Base-by-base conservation (phyloP, 164 flowering plant species). In the Vitis rupestris region DNA sequence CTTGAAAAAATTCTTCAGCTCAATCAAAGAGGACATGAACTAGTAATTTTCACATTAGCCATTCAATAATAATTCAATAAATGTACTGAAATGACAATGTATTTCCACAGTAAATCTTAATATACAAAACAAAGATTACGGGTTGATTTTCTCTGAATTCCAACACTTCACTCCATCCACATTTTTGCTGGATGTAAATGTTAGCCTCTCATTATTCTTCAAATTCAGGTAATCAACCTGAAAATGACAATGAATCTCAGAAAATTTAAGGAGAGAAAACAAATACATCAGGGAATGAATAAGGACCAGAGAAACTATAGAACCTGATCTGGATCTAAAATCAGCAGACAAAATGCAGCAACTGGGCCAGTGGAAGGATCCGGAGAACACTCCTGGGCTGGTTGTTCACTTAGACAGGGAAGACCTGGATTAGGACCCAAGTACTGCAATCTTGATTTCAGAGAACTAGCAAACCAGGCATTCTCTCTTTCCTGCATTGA, bases 141-240 rank as follows among this genome's bases (percentile, higher is more conserved):
- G 90, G 64, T 87, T 87, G 65, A 89, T 70, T 72, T 64, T 81
- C 80, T 90, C 86, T 12, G 82, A 68, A 70, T 53, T 73, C 97
- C 98, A 94, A 55, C 59, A 61, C 56, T 81, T 83, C 37, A 59
- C 80, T 23, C 84, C 89, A 71, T 73, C 74, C 29, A 9, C 73
- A 78, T 62, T 75, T 70, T 53, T 64, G 37, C 51, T 66, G 23
- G 81, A 77, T 61, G 67, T 79, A 72, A 80, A 90, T 14, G 63
- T 23, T 27, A 82, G 66, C 78, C 97, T 86, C 78, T 85, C 73
- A 63, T 90, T 85, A 60, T 78, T 83, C 87, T 88, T 94, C 82
- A 94, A 75, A 76, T 94, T 94, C 80, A 94, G 69, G 80, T 94
- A 94, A 80, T 92, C 97, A 71, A 90, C 95, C 97, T 91, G 88